Evolutionary conservation across 208 protist genomes (phyloP), one percentile per base, ranked within the genome.

Genomic region (Naegleria fowleri): DNA sequence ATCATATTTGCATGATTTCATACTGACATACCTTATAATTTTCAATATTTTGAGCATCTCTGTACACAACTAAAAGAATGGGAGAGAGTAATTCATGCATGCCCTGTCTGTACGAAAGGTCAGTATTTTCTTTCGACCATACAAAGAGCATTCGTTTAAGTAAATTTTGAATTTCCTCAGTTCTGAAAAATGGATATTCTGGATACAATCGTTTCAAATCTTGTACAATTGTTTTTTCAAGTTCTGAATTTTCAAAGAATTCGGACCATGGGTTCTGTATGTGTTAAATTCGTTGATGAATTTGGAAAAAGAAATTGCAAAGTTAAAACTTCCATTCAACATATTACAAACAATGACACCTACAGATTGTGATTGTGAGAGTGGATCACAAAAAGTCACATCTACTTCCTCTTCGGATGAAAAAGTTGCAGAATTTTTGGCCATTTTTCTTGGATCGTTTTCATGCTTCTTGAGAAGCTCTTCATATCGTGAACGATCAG

Each of bases 1-100:
- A n/a, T n/a, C n/a, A n/a, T n/a, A n/a, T n/a, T n/a, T n/a, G n/a
- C n/a, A n/a, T n/a, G n/a, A n/a, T n/a, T n/a, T n/a, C n/a, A n/a
- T n/a, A n/a, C n/a, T n/a, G n/a, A 48, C 43, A 48, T 48, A 48
- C 43, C 43, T 48, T 48, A 48, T 48, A 48, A 48, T 48, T 48
- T 48, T 48, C 11, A 67, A 67, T 67, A 67, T 67, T 29, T 67
- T 67, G 55, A 9, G 41, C 41, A 88, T 88, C 84, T 88, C 84
- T 91, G 36, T 94, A 93, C 0, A 93, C 86, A 6, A 94, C 36
- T 83, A 97, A 97, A 22, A 97, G 90, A 75, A 96, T 59, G 83
- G 97, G 96, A 38, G 96, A 95, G 16, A 96, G 93, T 43, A 98
- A 91, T 88, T 98, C 97, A 91, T 98, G 96, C 90, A 98, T 96